A percentile compares a stretch with the other conserved stretches of the same genome.
Evolutionary conservation across 768 basidiomycete species (phyloP).

Genomic region (Boletus rex-veris): DNA sequence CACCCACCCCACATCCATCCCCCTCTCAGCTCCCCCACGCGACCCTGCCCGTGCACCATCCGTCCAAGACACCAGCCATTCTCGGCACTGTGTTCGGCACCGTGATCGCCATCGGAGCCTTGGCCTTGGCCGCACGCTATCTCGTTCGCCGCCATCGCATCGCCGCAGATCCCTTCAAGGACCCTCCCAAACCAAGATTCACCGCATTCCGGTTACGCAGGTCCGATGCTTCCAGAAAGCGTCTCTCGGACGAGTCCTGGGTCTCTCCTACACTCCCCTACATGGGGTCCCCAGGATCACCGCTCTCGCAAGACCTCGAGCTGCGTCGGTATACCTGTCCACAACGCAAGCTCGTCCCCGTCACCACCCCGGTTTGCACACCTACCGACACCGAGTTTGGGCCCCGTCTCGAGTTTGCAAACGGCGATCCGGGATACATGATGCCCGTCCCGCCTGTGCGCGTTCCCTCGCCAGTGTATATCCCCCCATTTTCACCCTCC

Average conservation of each 20-base stretch:
- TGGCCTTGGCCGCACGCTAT: constrained; percentile 4
- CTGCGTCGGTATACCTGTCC: constrained; percentile 7
- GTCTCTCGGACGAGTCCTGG: constrained; percentile 28
- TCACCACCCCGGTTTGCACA: constrained; percentile 17
- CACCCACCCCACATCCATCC: constrained; percentile 8
- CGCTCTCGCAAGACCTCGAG: constrained; percentile 10
- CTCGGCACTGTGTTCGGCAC: constrained; percentile 19
- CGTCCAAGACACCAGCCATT: constrained; percentile 7
- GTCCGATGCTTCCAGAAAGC: constrained; percentile 8
- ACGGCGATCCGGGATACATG: background rate
- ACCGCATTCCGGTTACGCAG: background rate
- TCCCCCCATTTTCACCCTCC: constrained; percentile 20
- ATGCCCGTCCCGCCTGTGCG: constrained; percentile 12
- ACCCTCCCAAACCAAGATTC: constrained; percentile 8
- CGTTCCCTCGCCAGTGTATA: constrained; percentile 21
- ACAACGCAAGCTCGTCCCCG: constrained; percentile 13
- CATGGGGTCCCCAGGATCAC: constrained; percentile 5
- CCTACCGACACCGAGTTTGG: constrained; percentile 24
- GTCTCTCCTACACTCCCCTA: constrained; percentile 16
- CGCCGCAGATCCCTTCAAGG: constrained; percentile 8
- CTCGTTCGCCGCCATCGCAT: constrained; percentile 13
- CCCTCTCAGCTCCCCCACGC: constrained; percentile 9
- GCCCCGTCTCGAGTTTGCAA: constrained; percentile 1
- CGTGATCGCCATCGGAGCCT: constrained; percentile 9
- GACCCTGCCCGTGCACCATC: constrained; percentile 4